Evolutionary conservation across 192 early-diverging fungal species (phyloP).

Genomic region (Obelidium mucronatum): DNA sequence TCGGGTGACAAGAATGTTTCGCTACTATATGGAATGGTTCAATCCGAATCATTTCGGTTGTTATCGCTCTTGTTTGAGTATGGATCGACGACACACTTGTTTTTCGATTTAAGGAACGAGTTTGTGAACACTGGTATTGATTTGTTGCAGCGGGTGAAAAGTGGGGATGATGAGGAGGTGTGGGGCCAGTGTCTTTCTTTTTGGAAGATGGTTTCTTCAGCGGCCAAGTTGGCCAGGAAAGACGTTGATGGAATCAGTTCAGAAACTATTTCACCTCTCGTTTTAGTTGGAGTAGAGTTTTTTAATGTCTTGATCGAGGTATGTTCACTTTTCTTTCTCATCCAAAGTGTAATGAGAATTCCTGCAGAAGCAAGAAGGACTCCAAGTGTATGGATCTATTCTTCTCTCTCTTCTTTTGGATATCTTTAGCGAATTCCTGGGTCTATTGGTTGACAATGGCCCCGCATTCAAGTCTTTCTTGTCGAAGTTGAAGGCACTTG

Average conservation of each 20-base stretch:
- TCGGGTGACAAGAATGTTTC: neutral
- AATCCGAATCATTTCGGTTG: neutral
- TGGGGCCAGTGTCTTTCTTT: neutral
- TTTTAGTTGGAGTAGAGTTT: slow-evolving; percentile 6
- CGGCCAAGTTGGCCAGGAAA: neutral
- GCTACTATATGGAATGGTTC: neutral
- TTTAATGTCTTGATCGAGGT: neutral
- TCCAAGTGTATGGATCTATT: too few relatives aligned
- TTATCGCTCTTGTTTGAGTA: neutral
- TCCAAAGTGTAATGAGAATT: too few relatives aligned
- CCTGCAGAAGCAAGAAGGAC: too few relatives aligned
- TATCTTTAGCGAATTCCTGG: neutral
- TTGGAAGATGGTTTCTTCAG: slow-evolving; percentile 9
- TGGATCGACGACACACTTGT: neutral
- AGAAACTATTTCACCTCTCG: slow-evolving; percentile 4
- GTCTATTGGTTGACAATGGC: neutral
- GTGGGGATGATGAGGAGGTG: neutral
- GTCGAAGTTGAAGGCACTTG: neutral
- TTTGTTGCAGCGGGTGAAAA: neutral
- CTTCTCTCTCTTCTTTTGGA: neutral
- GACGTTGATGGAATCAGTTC: neutral
- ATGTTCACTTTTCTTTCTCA: neutral
- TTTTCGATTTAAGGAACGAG: slow-evolving; percentile 14
- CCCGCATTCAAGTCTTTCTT: neutral
- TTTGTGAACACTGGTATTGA: slow-evolving; percentile 2